A percentile compares a stretch with the other conserved stretches of the same genome.
These are phyloP conservation scores for Pseudoperonospora humuli DNA, from an alignment of 352 stramenopile genomes.

Conservation along the genomic window DNA sequence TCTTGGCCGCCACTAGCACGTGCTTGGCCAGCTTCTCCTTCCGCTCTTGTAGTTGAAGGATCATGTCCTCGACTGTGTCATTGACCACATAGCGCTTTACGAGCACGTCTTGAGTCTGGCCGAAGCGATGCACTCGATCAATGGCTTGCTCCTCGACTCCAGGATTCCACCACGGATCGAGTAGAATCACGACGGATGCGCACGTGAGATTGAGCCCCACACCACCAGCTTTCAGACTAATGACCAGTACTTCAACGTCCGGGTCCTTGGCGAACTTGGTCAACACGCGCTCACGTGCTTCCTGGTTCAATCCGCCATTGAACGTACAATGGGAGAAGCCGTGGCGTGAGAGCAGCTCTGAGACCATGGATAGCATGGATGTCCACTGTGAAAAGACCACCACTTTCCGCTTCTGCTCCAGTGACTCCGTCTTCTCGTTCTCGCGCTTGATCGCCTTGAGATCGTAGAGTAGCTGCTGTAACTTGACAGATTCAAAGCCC, in stretches of 20 bases:
- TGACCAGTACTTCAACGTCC: constrained; percentile 66
- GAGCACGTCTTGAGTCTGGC: constrained; percentile 73
- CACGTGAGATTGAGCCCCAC: constrained; percentile 88
- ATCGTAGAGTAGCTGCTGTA: constrained; percentile 58
- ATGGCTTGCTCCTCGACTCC: constrained; percentile 92
- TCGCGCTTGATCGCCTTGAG: constrained; percentile 49
- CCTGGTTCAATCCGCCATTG: constrained; percentile 63
- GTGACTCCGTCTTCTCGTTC: constrained; percentile 23
- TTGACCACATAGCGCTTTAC: constrained; percentile 87
- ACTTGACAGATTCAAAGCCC: constrained; percentile 60
- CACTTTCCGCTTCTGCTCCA: constrained; percentile 55
- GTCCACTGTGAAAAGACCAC: constrained; percentile 90
- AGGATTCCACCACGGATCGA: constrained; percentile 93
- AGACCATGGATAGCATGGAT: constrained; percentile 82
- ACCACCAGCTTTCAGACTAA: constrained; percentile 85
- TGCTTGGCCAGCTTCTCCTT: constrained; percentile 84
- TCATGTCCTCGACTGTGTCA: constrained; percentile 89
- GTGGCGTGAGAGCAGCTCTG: constrained; percentile 37
- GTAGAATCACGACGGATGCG: constrained; percentile 83
- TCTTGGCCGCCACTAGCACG: constrained; percentile 54
- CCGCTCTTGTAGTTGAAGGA: constrained; percentile 83
- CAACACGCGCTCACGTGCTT: constrained; percentile 64
- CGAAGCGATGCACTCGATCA: constrained; percentile 87
- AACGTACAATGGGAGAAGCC: constrained; percentile 57
- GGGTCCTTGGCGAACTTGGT: constrained; percentile 50